Conservation (phyloP, 2,329 filamentous ascomycete species). For the Aschersonia sp. region DNA sequence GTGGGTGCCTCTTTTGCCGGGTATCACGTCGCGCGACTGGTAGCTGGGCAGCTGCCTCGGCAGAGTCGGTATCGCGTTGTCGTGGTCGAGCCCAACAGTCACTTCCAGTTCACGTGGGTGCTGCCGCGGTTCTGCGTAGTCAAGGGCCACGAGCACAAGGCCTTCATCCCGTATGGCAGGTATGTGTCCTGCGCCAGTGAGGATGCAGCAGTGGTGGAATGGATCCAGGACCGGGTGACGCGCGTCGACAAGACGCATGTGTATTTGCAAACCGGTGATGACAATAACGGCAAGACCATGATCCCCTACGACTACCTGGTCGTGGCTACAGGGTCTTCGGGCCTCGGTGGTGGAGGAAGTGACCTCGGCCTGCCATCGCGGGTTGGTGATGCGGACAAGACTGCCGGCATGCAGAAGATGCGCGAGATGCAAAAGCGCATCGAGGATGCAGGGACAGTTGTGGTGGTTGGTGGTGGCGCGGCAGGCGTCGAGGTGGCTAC, state of each 20-base stretch:
- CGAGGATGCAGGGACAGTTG: constrained; percentile 24
- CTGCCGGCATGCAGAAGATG: constrained; percentile 26
- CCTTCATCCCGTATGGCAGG: constrained; percentile 43
- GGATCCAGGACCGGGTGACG: constrained; percentile 27
- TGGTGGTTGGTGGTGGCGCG: constrained; percentile 43
- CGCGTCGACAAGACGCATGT: constrained; percentile 22
- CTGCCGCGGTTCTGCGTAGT: constrained; percentile 44
- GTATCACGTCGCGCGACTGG: constrained; percentile 28
- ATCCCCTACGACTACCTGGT: constrained; percentile 40
- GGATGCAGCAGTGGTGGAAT: constrained; percentile 12
- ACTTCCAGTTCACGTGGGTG: constrained; percentile 47
- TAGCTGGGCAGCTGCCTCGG: constrained; percentile 32
- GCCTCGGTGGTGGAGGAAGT: no score
- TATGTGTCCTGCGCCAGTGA: constrained; percentile 12
- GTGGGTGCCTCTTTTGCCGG: constrained; percentile 46
- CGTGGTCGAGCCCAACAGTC: constrained; percentile 42
- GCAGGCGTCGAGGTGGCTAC: constrained; percentile 47
- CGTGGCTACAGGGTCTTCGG: constrained; percentile 37
- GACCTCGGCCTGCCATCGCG: constrained; percentile 29
- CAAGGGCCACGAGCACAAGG: constrained; percentile 37
- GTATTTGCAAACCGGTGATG: constrained; percentile 22
- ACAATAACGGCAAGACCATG: constrained; percentile 8
- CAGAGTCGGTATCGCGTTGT: constrained; percentile 33
- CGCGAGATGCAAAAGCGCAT: constrained; percentile 30
- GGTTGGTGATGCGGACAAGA: constrained; percentile 25